Conservation (phyloP, 2,329 filamentous ascomycete genomes). For the Geosmithia putterillii region DNA sequence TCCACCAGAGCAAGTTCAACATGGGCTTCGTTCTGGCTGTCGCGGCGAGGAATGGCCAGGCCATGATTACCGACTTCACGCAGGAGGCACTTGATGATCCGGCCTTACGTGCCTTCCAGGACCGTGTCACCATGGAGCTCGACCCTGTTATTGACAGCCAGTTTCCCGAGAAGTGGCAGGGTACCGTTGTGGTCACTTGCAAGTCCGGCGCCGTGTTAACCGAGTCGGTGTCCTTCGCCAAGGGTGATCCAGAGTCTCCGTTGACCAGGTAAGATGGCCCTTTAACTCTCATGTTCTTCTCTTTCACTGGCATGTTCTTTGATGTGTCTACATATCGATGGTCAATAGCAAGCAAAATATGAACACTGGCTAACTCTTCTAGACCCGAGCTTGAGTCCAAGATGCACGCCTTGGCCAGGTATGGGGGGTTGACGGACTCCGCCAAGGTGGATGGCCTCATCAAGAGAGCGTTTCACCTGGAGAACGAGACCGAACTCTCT, state of each 20-base stretch:
- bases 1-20: constrained; percentile 2
- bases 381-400: not conserved
- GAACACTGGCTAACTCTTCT: not conserved
- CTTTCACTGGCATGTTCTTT: not conserved
- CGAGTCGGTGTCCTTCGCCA: constrained; percentile 1
- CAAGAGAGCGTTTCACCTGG: not conserved
- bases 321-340: not conserved
- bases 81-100: not conserved
- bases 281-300: not conserved
- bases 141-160: not conserved
- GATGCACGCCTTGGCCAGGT: not conserved
- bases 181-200: not conserved
- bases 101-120: not conserved
- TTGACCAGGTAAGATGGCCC: not conserved
- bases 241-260: constrained; percentile 1
- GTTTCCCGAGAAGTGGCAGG: constrained; percentile 1
- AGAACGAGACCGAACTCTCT: not conserved
- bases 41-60: constrained; percentile 1
- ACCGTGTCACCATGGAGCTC: constrained; percentile 1
- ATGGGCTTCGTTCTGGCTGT: constrained; percentile 2
- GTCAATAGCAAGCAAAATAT: not conserved
- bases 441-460: not conserved
- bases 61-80: constrained; percentile 1
- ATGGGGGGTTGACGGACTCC: not conserved
- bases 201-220: not conserved